Evolutionary conservation across 768 basidiomycete species (phyloP).

Genomic region (Xerocomellus amylosporus): DNA sequence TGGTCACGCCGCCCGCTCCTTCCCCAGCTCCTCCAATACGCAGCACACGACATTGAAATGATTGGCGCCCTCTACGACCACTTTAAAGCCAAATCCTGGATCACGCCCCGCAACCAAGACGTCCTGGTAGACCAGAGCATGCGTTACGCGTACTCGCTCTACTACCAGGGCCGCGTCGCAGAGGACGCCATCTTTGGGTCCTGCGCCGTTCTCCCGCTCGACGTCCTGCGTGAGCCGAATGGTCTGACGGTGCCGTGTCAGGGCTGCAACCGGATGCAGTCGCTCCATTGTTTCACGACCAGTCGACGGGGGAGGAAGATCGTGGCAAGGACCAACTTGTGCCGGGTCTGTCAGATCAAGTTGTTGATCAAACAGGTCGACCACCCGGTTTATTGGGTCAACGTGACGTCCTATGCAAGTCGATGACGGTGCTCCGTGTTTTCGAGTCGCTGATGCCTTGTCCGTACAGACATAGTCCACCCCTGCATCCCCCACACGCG

Average conservation of each 20-base stretch:
- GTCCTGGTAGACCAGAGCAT: conserved; percentile 25
- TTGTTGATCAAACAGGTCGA: conserved; percentile 24
- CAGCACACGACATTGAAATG: conserved; percentile 42
- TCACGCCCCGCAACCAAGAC: conserved; percentile 15
- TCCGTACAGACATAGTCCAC: conserved; percentile 11
- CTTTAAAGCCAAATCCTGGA: conserved; percentile 30
- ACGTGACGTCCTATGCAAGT: conserved; percentile 18
- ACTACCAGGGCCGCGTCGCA: conserved; percentile 26
- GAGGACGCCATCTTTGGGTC: conserved; percentile 26
- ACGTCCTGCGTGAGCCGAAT: conserved; percentile 25
- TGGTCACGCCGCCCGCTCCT: conserved; percentile 41
- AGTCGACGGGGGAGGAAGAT: conserved; percentile 15
- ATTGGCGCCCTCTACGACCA: conserved; percentile 36
- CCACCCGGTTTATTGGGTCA: conserved; percentile 23
- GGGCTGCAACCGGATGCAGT: conserved; percentile 29
- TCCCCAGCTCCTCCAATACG: conserved; percentile 37
- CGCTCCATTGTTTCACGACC: conserved; percentile 27
- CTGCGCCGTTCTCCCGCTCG: conserved; percentile 23
- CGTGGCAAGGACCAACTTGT: conserved; percentile 23
- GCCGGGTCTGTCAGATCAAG: conserved; percentile 33
- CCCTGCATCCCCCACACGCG: no score
- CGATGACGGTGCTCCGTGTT: background rate
- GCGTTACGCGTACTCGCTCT: conserved; percentile 30
- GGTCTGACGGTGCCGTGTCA: conserved; percentile 24
- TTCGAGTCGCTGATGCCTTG: conserved; percentile 5